A percentile compares a stretch with the other conserved stretches of the same genome.
These are phyloP conservation scores for Paraleonurus japonicus DNA, from an alignment of 257 asterid species.

Conservation along the genomic window DNA sequence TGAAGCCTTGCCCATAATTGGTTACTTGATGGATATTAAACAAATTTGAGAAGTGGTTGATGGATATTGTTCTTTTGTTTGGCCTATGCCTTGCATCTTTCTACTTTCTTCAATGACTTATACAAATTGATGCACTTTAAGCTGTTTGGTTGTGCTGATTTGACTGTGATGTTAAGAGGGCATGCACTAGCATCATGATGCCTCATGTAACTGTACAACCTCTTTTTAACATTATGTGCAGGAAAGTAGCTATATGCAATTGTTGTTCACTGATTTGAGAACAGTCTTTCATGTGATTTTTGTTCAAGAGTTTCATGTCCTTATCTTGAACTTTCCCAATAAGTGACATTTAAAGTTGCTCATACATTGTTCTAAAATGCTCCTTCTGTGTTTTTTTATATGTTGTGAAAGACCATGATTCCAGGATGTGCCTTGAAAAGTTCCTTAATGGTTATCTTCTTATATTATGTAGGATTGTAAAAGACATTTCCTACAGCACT, in stretches of 20 bases:
- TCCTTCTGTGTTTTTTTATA: not conserved
- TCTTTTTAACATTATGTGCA: not conserved
- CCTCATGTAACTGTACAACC: not conserved
- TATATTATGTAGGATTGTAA: slow-evolving; percentile 72
- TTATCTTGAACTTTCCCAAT: not conserved
- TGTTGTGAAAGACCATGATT: slow-evolving; percentile 13
- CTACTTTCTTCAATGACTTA: not conserved
- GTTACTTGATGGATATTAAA: slow-evolving; percentile 3
- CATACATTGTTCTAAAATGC: not conserved
- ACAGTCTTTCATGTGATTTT: not conserved
- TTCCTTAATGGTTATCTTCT: slow-evolving; percentile 6
- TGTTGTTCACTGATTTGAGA: slow-evolving; percentile 5
- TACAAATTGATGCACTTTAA: not conserved
- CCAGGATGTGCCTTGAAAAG: slow-evolving; percentile 5
- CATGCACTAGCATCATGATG: not conserved
- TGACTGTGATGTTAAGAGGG: not conserved
- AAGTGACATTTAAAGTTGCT: not conserved
- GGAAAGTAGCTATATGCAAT: not conserved
- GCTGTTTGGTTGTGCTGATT: not conserved
- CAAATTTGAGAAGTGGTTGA: not conserved
- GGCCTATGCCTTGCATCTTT: not conserved
- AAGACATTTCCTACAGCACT: slow-evolving; percentile 75
- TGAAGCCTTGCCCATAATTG: not conserved
- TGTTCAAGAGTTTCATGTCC: not conserved
- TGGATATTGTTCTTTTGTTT: not conserved